Evolutionary conservation across 306 rosid genomes (phyloP).

Genomic region (Gleditsia sinensis): DNA sequence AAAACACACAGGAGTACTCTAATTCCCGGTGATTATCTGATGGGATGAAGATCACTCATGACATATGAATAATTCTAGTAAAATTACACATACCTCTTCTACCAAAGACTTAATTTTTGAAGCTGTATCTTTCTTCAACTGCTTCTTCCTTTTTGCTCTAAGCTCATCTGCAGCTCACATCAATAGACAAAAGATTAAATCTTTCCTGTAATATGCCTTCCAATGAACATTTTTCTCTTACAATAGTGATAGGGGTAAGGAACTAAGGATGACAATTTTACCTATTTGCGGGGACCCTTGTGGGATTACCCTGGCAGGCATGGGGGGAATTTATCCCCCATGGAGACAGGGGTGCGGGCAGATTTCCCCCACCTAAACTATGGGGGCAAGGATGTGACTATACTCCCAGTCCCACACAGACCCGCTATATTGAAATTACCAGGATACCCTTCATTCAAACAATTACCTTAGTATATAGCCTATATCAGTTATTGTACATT

Average conservation of each 20-base stretch:
- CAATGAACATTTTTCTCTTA: conserved; percentile 1
- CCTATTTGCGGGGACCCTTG: too few relatives aligned
- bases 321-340: too few relatives aligned
- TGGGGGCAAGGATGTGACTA: too few relatives aligned
- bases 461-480: too few relatives aligned
- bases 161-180: conserved; percentile 86
- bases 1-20: conserved; percentile 11
- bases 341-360: too few relatives aligned
- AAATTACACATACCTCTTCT: conserved; percentile 73
- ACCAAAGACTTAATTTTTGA: conserved; percentile 92
- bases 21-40: conserved; percentile 19
- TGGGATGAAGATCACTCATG: not conserved
- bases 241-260: not conserved
- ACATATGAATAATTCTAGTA: conserved; percentile 17
- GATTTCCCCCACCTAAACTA: too few relatives aligned
- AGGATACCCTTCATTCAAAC: too few relatives aligned
- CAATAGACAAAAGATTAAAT: conserved; percentile 37
- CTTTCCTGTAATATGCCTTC: conserved; percentile 20
- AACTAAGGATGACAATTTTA: too few relatives aligned
- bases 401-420: too few relatives aligned
- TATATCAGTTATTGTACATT: too few relatives aligned
- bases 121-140: conserved; percentile 92
- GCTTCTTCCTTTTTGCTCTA: conserved; percentile 88
- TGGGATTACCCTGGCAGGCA: too few relatives aligned
- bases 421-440: too few relatives aligned